Base-by-base conservation (phyloP, 768 basidiomycete species). In the Kwoniella mangroviensis region DNA sequence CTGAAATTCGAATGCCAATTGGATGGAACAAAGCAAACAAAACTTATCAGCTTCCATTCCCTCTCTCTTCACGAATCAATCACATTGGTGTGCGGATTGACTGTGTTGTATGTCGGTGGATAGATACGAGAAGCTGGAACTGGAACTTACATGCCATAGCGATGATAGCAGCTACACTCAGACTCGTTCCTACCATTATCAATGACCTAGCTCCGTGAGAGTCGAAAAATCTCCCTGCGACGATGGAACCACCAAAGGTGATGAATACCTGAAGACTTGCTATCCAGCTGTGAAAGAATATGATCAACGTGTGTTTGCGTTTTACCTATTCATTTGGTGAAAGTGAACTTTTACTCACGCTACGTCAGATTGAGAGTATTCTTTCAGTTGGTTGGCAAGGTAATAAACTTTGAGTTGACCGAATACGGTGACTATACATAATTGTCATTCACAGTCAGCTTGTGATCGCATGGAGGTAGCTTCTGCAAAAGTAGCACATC, bases 321-420 rank as follows among this genome's bases (percentile, higher is more conserved):
- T 26, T 58, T 24, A 22, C 11, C 22, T 60, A 11, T n/a, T 15
- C n/a, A 42, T 60, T 21, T 4, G 45, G 43, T 22, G 11, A 26
- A 63, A 21, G 4, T 24, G 45, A 19, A 11, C 7, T 24, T 41
- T 26, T 15, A 71, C 77, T 71, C 58, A 79, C 74, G 78, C 63
- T 24, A 79, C 74, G 60, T 70, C 56, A 5, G 73, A 75, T 68
- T 75, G 67, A 5, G 70, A 67, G 57, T 77, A 77, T 11, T 66
- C 54, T 17, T 40, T 28, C 42, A 79, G 64, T 54, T 79, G 78
- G 67, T 79, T 28, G 3, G 43, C 65, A 2, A 79, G 59, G 52
- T 82, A 82, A 57, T 78, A 77, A 3, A 64, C 61, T 57, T 79
- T 70, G 43, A 82, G 74, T 40, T 76, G 74, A 4, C 81, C 81